Percentiles rank a stretch among this genome's conserved stretches.
phyloP scores from a whole-genome alignment of 148 eudicot species.

The Rheum nobile region DNA sequence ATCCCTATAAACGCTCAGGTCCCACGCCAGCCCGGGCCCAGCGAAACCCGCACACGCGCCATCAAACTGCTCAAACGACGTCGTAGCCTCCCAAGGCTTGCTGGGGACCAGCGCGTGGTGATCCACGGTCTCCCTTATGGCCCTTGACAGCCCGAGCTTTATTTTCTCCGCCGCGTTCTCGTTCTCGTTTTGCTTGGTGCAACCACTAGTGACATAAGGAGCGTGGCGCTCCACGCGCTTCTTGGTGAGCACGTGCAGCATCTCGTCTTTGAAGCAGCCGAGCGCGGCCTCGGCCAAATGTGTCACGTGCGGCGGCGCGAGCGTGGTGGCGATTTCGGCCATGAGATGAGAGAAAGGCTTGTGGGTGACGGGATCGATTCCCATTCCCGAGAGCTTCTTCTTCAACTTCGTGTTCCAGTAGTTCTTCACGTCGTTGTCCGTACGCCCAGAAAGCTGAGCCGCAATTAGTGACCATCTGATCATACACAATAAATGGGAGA shows the following conservation, averaged over 20 bases:
- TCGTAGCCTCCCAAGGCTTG: slow-evolving; percentile 47
- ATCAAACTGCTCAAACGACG: slow-evolving; percentile 10
- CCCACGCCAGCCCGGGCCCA: slow-evolving; percentile 57
- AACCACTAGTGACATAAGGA: slow-evolving; percentile 5
- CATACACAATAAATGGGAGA: neutral
- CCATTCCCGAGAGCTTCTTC: slow-evolving; percentile 95
- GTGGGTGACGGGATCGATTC: slow-evolving; percentile 95
- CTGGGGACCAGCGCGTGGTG: slow-evolving; percentile 31
- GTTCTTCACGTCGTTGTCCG: slow-evolving; percentile 91
- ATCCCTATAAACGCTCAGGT: slow-evolving; percentile 45
- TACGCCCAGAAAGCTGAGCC: slow-evolving; percentile 87
- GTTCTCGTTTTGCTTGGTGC: slow-evolving; percentile 35
- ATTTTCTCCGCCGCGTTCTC: slow-evolving; percentile 60
- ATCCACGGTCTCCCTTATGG: slow-evolving; percentile 36
- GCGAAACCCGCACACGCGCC: slow-evolving; percentile 12
- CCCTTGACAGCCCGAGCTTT: slow-evolving; percentile 63
- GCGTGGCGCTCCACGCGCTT: slow-evolving; percentile 56
- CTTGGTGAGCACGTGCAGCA: slow-evolving; percentile 90
- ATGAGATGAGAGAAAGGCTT: slow-evolving; percentile 94
- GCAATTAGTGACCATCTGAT: slow-evolving; percentile 90
- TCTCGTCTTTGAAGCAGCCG: slow-evolving; percentile 93
- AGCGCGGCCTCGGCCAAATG: slow-evolving; percentile 87
- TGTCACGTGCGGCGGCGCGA: slow-evolving; percentile 86
- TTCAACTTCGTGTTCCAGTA: slow-evolving; percentile 96
- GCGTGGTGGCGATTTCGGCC: slow-evolving; percentile 76